A percentile compares a stretch with the other conserved stretches of the same genome.
Conservation (phyloP, 305 asterid species). For the Plantago coronopus region DNA sequence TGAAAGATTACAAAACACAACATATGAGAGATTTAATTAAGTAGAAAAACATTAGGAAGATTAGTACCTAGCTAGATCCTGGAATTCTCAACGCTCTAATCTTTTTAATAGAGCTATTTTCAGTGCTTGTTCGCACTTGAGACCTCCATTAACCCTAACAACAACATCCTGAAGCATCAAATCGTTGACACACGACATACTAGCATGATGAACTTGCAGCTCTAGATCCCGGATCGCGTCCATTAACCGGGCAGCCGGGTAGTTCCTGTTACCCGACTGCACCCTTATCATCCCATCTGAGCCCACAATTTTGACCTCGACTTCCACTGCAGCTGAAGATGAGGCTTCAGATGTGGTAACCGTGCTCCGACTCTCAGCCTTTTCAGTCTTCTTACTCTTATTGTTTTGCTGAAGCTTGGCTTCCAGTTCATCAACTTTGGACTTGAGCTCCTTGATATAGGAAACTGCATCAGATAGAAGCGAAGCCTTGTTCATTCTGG, state of each 20-base stretch:
- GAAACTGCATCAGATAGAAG: conserved; percentile 60
- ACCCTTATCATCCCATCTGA: conserved; percentile 70
- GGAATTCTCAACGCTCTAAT: conserved; percentile 21
- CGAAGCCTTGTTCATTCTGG: conserved; percentile 68
- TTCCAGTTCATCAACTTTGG: conserved; percentile 40
- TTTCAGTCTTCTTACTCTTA: conserved; percentile 24
- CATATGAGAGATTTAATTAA: no score
- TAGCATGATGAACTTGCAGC: conserved; percentile 69
- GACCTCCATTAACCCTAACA: conserved; percentile 37
- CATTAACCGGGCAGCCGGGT: conserved; percentile 68
- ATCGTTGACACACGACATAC: conserved; percentile 63
- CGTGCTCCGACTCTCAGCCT: conserved; percentile 22
- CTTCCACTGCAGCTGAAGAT: conserved; percentile 23
- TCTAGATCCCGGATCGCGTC: conserved; percentile 55
- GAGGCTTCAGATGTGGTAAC: conserved; percentile 19
- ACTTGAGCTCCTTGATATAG: conserved; percentile 47
- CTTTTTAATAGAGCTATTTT: conserved; percentile 46
- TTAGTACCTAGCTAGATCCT: no score
- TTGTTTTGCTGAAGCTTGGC: conserved; percentile 14
- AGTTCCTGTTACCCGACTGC: conserved; percentile 46
- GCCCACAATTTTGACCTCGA: conserved; percentile 58
- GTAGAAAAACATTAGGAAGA: no score
- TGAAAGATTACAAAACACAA: no score
- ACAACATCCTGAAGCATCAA: conserved; percentile 76
- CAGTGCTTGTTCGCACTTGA: conserved; percentile 35